A percentile compares a stretch with the other conserved stretches of the same genome.
phyloP scores from a whole-genome alignment of 805 yeast genomes.

The Lipomyces sp. region DNA sequence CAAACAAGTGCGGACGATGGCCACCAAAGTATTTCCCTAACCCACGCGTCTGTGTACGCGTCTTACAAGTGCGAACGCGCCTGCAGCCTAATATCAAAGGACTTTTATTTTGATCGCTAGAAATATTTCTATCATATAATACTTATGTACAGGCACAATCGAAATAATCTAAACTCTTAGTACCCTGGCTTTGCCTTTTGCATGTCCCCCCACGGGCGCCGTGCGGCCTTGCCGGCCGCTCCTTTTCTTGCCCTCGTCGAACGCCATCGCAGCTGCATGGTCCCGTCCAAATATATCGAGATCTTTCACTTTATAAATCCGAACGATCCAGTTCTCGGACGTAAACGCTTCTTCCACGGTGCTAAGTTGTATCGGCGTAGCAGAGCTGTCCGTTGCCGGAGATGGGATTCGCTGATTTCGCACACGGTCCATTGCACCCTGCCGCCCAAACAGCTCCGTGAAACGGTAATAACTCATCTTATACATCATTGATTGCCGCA shows the following conservation, averaged over 20 bases:
- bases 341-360: constrained; percentile 94
- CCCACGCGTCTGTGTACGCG: not conserved
- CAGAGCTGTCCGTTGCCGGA: constrained; percentile 28
- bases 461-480: constrained; percentile 91
- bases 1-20: not conserved
- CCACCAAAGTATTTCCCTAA: not conserved
- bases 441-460: constrained; percentile 67
- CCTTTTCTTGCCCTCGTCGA: constrained; percentile 32
- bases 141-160: not conserved
- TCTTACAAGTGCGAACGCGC: not conserved
- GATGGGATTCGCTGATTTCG: constrained; percentile 76
- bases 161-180: constrained; percentile 19
- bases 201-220: constrained; percentile 18
- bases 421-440: constrained; percentile 78
- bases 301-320: constrained; percentile 90
- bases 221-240: constrained; percentile 4
- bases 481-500: constrained; percentile 91
- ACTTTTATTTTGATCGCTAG: not conserved
- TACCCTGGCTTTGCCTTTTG: constrained; percentile 28
- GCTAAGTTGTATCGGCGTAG: constrained; percentile 60
- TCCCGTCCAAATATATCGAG: constrained; percentile 86
- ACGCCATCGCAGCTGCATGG: constrained; percentile 36
- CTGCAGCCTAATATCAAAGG: not conserved
- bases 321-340: constrained; percentile 93
- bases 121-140: not conserved